Evolutionary conservation across 2,329 filamentous ascomycete genomes (phyloP), one percentile per base, ranked within the genome.

Genomic region (Cadophora sp.): DNA sequence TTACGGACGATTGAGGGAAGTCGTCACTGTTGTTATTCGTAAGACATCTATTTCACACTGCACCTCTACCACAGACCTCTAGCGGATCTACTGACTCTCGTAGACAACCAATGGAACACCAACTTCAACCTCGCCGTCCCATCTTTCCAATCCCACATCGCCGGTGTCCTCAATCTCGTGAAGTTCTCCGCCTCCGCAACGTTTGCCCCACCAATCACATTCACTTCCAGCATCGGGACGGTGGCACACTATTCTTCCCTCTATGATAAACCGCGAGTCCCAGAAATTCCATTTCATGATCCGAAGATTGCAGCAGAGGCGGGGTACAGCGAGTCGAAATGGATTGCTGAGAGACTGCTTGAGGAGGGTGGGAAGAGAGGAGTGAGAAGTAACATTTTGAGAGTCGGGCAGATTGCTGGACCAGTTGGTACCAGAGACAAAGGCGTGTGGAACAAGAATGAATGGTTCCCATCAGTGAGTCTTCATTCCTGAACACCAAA

Each of bases 331-430:
- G 55, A 64, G 7, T 61, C 55, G 14, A 68, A 65, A 37, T 56
- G 43, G 43, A 48, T 65, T 2, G 31, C 66, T 14, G 66, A 68
- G 29, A 40, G 37, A 27, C 27, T 68, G 8, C 24, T 68, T 1
- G 4, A 48, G 22, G 26, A 59, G 2, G 48, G 62, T 4, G 34
- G 14, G 26, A 12, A 50, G 12, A 46, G 27, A 8, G 66, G 46
- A 4, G 48, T 65, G 6, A 43, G 56, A 3, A 46, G 27, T 11
- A 40, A 37, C 14, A 65, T 68, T 14, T n/a, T 59, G 19, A n/a
- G 66, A 46, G 46, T 64, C 9, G 66, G 62, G n/a, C 66, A 68
- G 29, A 61, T 65, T 24, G 34, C 62, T 48, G 66, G 66, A 11
- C 55, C 66, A 2, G 62, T 68, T 14, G 22, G 31, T 6, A 59